phyloP scores from a whole-genome alignment of 495 filamentous ascomycete genomes.

The Diplogelasinospora grovesii region DNA sequence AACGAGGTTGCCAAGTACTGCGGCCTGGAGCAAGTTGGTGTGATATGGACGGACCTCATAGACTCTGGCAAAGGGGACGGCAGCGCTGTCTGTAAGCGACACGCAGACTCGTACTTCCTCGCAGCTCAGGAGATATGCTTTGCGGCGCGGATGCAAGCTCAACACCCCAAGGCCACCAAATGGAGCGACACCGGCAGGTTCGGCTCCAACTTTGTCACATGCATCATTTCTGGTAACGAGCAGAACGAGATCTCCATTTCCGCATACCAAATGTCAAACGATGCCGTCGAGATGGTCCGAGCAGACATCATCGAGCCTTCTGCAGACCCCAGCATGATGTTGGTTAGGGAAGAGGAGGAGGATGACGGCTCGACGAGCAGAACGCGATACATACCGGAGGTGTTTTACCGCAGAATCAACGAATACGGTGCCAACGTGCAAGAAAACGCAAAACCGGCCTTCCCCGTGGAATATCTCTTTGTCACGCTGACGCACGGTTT shows the following conservation, averaged over 20 bases:
- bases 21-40: conserved; percentile 82
- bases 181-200: conserved; percentile 96
- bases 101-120: conserved; percentile 91
- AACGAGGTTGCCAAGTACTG: conserved; percentile 77
- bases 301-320: conserved; percentile 94
- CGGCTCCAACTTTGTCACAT: conserved; percentile 95
- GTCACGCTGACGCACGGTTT: conserved; percentile 97
- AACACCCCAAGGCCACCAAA: conserved; percentile 84
- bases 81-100: conserved; percentile 86
- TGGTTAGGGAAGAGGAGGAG: conserved; percentile 87
- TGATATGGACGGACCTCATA: conserved; percentile 91
- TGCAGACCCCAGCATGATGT: conserved; percentile 87
- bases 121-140: conserved; percentile 90
- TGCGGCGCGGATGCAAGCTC: conserved; percentile 77
- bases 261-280: conserved; percentile 89
- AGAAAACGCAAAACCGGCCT: conserved; percentile 92
- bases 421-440: conserved; percentile 95
- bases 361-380: conserved; percentile 63
- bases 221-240: conserved; percentile 87
- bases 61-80: conserved; percentile 77
- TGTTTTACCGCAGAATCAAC: conserved; percentile 93
- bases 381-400: conserved; percentile 90
- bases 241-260: conserved; percentile 81
- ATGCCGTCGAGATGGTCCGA: conserved; percentile 92
- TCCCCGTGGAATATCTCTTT: conserved; percentile 93